Percentiles rank a stretch among this genome's conserved stretches.
phyloP scores from a whole-genome alignment of 1,284 basidiomycete species.

The Apiotrichum gracile region DNA sequence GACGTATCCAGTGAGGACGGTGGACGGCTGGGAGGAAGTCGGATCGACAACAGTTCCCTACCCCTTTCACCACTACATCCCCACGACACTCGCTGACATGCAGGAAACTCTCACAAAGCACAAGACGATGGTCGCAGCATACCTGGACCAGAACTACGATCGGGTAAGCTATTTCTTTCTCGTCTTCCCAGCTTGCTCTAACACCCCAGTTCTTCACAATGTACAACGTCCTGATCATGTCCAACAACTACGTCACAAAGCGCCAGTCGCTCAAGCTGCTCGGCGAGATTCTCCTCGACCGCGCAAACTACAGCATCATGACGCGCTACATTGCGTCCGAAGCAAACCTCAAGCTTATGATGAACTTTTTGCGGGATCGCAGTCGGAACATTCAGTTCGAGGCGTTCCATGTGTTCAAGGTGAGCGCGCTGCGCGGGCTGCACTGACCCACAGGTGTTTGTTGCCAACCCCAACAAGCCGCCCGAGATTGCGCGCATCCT shows the following conservation, averaged over 20 bases:
- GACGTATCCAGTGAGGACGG: neutral
- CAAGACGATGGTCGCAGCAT: constrained; percentile 94
- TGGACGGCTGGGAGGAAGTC: too few species aligned
- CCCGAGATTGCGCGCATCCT: constrained; percentile 88
- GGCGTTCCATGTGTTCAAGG: constrained; percentile 99
- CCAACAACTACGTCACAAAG: constrained; percentile 98
- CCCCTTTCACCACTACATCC: too few species aligned
- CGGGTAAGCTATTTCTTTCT: constrained; percentile 54
- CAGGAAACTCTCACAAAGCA: constrained; percentile 87
- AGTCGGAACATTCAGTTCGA: constrained; percentile 99
- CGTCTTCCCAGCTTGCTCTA: too few species aligned
- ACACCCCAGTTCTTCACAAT: constrained; percentile 81
- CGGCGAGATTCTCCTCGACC: constrained; percentile 93
- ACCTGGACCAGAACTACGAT: constrained; percentile 94
- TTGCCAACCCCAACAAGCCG: constrained; percentile 98
- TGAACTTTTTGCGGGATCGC: constrained; percentile 95
- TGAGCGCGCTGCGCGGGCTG: constrained; percentile 39
- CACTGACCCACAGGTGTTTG: constrained; percentile 66
- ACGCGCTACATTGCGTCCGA: constrained; percentile 88
- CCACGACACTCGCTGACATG: neutral
- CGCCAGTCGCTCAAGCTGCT: constrained; percentile 96
- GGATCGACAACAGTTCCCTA: too few species aligned
- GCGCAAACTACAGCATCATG: constrained; percentile 98
- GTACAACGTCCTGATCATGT: constrained; percentile 86
- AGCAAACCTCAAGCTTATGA: constrained; percentile 98